Conservation (phyloP, 495 filamentous ascomycete genomes). For the Penicillium antarcticum region DNA sequence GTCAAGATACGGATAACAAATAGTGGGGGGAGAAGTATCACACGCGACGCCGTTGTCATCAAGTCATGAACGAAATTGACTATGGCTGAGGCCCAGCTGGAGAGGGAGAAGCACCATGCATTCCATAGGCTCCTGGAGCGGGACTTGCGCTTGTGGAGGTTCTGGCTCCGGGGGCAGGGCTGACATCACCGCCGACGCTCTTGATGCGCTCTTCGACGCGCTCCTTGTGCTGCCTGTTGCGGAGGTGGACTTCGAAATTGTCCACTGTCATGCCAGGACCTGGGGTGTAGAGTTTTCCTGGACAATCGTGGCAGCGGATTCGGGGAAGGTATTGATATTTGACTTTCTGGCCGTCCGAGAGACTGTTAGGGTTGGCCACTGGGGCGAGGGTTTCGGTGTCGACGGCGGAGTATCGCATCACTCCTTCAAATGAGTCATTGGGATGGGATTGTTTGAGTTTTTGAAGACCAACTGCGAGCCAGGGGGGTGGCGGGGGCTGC, state of each 20-base stretch:
- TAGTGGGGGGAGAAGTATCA: background rate
- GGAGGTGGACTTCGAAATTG: constrained; percentile 91
- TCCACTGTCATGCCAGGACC: constrained; percentile 77
- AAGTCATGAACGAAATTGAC: constrained; percentile 19
- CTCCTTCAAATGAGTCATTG: constrained; percentile 75
- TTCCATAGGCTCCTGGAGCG: constrained; percentile 7
- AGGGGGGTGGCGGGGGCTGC: constrained; percentile 74
- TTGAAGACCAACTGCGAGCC: constrained; percentile 67
- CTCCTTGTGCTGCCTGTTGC: constrained; percentile 72
- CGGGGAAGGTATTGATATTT: constrained; percentile 78
- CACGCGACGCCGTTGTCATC: constrained; percentile 19
- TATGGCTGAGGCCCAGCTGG: constrained; percentile 14
- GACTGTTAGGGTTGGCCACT: constrained; percentile 45
- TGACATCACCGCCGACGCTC: constrained; percentile 17
- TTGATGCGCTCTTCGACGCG: constrained; percentile 59
- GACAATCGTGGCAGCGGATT: constrained; percentile 87
- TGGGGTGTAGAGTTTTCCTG: constrained; percentile 88
- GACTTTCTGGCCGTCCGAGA: constrained; percentile 46
- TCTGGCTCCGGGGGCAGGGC: constrained; percentile 17
- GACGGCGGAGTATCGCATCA: constrained; percentile 82
- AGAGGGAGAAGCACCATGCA: constrained; percentile 13
- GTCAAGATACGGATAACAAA: too few species aligned
- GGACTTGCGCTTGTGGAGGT: constrained; percentile 17
- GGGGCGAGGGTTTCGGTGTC: constrained; percentile 60
- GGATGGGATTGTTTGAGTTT: constrained; percentile 63